Evolutionary conservation across 129 eudicot genomes (phyloP).

Genomic region (Lactuca sativa): DNA sequence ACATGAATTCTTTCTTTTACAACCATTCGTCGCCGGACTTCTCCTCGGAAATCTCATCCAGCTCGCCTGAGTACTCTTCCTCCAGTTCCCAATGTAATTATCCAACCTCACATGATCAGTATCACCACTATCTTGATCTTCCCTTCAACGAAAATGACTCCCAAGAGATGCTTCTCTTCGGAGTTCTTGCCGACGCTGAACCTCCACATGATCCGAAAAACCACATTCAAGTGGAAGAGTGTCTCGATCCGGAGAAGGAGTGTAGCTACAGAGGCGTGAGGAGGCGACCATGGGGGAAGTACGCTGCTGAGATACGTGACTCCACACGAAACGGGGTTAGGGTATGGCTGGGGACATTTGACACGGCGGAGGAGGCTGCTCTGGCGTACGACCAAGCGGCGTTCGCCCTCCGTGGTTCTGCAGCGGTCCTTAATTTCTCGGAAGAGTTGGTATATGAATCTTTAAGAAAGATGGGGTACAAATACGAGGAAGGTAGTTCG

Average conservation of each 20-base stretch:
- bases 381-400: constrained; percentile 47
- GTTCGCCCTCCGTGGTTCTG: constrained; percentile 30
- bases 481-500: constrained; percentile 37
- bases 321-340: constrained; percentile 40
- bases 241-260: constrained; percentile 8
- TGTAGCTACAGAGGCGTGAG: constrained; percentile 37
- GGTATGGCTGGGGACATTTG: constrained; percentile 49
- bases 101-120: constrained; percentile 4
- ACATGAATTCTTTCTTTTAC: constrained; percentile 5
- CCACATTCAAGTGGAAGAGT: not conserved
- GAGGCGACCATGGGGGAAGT: constrained; percentile 48
- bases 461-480: constrained; percentile 33
- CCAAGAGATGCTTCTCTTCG: constrained; percentile 41
- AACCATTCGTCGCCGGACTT: constrained; percentile 5
- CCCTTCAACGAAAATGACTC: constrained; percentile 44
- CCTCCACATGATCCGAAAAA: not conserved
- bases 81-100: constrained; percentile 2
- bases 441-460: constrained; percentile 34
- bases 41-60: not conserved
- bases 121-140: constrained; percentile 21
- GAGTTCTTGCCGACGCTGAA: constrained; percentile 19
- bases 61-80: constrained; percentile 2
- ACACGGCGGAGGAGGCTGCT: constrained; percentile 48
- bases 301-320: constrained; percentile 47
- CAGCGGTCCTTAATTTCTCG: constrained; percentile 35